Conservation (phyloP, 2,329 filamentous ascomycete species). For the Lecanicillium sp. region DNA sequence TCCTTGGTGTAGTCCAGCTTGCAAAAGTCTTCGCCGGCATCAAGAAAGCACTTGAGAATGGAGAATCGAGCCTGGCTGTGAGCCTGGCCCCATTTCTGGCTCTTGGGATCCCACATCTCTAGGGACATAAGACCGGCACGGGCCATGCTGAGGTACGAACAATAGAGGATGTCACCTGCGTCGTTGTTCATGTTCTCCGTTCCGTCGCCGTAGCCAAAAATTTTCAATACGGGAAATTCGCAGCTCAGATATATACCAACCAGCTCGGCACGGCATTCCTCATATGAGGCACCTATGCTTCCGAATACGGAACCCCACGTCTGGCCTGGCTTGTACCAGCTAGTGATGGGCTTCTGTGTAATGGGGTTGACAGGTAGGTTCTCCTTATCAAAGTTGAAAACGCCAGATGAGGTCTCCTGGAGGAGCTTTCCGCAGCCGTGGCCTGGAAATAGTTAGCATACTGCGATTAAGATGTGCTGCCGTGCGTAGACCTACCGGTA, state of each 20-base stretch:
- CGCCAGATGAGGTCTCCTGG: slow-evolving; percentile 74
- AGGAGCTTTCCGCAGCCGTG: slow-evolving; percentile 92
- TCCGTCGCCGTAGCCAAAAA: slow-evolving; percentile 86
- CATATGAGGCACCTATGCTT: slow-evolving; percentile 77
- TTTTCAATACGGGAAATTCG: slow-evolving; percentile 79
- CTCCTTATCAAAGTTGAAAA: slow-evolving; percentile 79
- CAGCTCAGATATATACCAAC: slow-evolving; percentile 88
- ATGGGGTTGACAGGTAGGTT: slow-evolving; percentile 78
- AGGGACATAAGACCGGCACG: slow-evolving; percentile 81
- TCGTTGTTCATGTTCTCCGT: slow-evolving; percentile 61
- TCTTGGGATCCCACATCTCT: slow-evolving; percentile 92
- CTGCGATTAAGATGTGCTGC: neutral
- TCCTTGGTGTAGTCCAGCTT: slow-evolving; percentile 65
- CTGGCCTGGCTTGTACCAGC: slow-evolving; percentile 91
- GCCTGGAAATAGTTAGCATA: slow-evolving; percentile 30
- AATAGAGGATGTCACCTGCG: slow-evolving; percentile 81
- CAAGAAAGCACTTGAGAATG: slow-evolving; percentile 76
- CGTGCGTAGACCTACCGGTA: slow-evolving; percentile 29
- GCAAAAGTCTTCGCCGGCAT: slow-evolving; percentile 81
- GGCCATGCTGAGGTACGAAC: slow-evolving; percentile 87
- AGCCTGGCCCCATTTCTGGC: slow-evolving; percentile 83
- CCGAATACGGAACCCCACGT: slow-evolving; percentile 94
- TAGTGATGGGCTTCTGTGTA: slow-evolving; percentile 65
- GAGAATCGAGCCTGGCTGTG: slow-evolving; percentile 89
- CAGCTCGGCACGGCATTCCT: slow-evolving; percentile 90